phyloP scores from a whole-genome alignment of 2,329 filamentous ascomycete genomes.

The Nemania bipapillata region DNA sequence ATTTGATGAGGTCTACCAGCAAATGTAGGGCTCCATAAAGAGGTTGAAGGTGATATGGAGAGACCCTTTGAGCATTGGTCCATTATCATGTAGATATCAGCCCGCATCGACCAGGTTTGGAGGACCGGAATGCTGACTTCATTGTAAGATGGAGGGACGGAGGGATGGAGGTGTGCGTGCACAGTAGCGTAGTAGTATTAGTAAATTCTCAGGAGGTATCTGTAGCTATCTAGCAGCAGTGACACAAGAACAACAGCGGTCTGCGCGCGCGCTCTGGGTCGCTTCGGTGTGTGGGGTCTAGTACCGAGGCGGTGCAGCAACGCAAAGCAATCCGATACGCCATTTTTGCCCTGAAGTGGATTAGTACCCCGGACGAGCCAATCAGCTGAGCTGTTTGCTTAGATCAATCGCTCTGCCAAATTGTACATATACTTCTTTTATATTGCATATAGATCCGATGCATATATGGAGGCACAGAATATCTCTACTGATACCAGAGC shows the following conservation, averaged over 20 bases:
- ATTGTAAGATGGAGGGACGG: neutral
- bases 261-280: neutral
- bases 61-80: slow-evolving; percentile 25
- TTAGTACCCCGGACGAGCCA: neutral
- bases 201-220: too few relatives aligned
- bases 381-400: neutral
- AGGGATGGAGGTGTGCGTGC: neutral
- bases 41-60: slow-evolving; percentile 10
- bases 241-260: slow-evolving; percentile 3
- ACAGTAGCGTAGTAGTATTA: too few relatives aligned
- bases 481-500: neutral
- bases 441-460: neutral
- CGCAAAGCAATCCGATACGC: slow-evolving; percentile 9
- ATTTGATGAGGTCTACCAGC: slow-evolving; percentile 11
- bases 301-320: slow-evolving; percentile 1
- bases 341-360: neutral
- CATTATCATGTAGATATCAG: slow-evolving; percentile 25
- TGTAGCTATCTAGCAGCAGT: neutral
- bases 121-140: slow-evolving; percentile 27
- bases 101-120: slow-evolving; percentile 16
- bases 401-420: neutral
- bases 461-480: neutral
- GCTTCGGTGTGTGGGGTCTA: neutral
- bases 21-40: slow-evolving; percentile 9
- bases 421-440: neutral